Conservation (phyloP, 2,329 filamentous ascomycete species). For the Fusarium sp. region DNA sequence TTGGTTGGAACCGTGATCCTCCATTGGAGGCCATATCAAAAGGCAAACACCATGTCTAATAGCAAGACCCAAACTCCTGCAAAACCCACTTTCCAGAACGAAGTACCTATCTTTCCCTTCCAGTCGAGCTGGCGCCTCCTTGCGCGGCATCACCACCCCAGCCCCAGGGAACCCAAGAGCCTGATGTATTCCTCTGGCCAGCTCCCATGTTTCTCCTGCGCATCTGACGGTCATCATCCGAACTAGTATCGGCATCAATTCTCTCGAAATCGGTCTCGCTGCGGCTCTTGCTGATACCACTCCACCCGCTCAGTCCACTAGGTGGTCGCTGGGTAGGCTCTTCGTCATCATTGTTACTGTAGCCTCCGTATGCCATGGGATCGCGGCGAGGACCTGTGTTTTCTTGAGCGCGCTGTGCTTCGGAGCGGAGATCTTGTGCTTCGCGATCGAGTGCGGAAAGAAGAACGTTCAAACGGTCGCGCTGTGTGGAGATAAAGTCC, state of each 20-base stretch:
- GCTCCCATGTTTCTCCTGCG: conserved; percentile 49
- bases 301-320: conserved; percentile 62
- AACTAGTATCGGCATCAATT: conserved; percentile 79
- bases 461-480: conserved; percentile 79
- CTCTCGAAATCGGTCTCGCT: conserved; percentile 93
- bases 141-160: conserved; percentile 51
- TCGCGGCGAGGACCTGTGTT: conserved; percentile 36
- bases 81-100: conserved; percentile 34
- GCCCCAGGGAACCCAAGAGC: conserved; percentile 63
- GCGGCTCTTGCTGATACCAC: conserved; percentile 79
- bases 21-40: conserved; percentile 25
- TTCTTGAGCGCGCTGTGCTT: conserved; percentile 46
- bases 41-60: conserved; percentile 22
- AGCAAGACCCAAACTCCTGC: conserved; percentile 48
- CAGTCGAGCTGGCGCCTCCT: conserved; percentile 51
- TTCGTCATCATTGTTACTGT: conserved; percentile 49
- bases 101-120: conserved; percentile 53
- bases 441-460: conserved; percentile 84
- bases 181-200: conserved; percentile 44
- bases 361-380: conserved; percentile 44
- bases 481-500: conserved; percentile 81
- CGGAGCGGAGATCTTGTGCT: conserved; percentile 68
- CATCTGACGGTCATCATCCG: conserved; percentile 62
- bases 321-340: conserved; percentile 57
- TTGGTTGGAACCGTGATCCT: conserved; percentile 10